phyloP scores from a whole-genome alignment of 116 monocot genomes.

The Thalassia testudinum region DNA sequence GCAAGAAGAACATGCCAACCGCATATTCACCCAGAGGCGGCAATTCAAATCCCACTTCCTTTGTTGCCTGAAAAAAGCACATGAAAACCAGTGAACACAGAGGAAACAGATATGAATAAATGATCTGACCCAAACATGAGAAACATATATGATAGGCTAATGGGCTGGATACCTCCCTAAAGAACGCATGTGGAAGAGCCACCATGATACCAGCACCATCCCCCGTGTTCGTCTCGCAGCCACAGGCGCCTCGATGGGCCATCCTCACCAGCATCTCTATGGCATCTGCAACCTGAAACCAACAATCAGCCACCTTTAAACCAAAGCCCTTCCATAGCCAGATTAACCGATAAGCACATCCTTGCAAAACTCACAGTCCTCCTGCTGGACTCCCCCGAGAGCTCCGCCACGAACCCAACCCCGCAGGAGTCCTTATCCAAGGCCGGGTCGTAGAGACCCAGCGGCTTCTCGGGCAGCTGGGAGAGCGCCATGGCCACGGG shows the following conservation, averaged over 20 bases:
- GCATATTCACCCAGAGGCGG: constrained; percentile 78
- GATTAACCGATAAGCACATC: not conserved
- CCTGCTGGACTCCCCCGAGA: constrained; percentile 62
- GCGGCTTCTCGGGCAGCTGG: constrained; percentile 77
- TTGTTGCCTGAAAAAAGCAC: constrained; percentile 31
- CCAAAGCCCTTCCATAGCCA: not conserved
- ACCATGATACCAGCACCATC: constrained; percentile 98
- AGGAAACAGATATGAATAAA: not conserved
- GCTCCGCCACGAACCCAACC: constrained; percentile 93
- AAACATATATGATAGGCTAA: not conserved
- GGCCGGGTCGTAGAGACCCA: constrained; percentile 86
- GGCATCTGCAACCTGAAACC: constrained; percentile 71
- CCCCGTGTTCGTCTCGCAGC: constrained; percentile 90
- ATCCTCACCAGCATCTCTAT: constrained; percentile 87
- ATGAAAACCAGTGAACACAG: constrained; percentile 3
- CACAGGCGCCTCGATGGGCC: constrained; percentile 95
- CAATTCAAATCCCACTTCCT: constrained; percentile 63
- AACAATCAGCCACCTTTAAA: not conserved
- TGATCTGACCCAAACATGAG: not conserved
- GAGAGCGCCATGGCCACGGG: constrained; percentile 30
- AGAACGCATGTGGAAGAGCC: constrained; percentile 82
- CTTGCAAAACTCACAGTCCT: constrained; percentile 40
- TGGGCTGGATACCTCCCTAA: constrained; percentile 34
- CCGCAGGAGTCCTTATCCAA: constrained; percentile 95
- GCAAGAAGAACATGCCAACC: constrained; percentile 91